Evolutionary conservation across 2,329 filamentous ascomycete genomes (phyloP), one percentile per base, ranked within the genome.

Genomic region (Cladosporium sp.): DNA sequence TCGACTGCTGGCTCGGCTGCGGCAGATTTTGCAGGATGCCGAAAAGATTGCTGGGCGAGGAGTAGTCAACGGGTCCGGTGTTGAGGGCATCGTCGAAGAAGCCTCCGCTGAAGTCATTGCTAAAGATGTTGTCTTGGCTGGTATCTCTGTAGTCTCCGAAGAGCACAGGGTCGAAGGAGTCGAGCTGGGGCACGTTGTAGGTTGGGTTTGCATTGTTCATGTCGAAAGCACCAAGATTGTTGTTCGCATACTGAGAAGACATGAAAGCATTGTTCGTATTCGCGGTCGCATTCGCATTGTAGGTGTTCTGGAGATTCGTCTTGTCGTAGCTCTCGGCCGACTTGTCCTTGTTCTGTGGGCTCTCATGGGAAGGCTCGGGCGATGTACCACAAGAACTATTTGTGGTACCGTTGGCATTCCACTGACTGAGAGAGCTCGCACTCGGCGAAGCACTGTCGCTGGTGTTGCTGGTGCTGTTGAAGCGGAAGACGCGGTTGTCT

Each of bases 91-190:
- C 66, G 13, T 91, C 85, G 66, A 95, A 86, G 11, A 89, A 87
- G 61, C 95, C 91, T 59, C 81, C 80, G 66, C 83, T 82, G 69
- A 84, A 84, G 59, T 95, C 87, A 8, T 83, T 82, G 41, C 79
- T 81, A 59, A 77, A 75, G 14, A 95, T 72, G 11, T 95, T 79
- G 52, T 85, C 92, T 53, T 89, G 87, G 63, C 95, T 89, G 0
- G 89, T 84, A 65, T 98, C 93, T 49, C 93, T 85, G 71, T 96
- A 97, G 61, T 90, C 88, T 50, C 87, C 88, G 68, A 96, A 97
- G 4, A 97, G 77, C 52, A 93, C 84, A 0, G 93, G 92, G 57
- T 97, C 91, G 63, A 97, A 96, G 62, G 86, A 84, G 37, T 84
- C 80, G 46, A 93, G 75, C 7, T 63, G 60, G 11, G 62, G 61